Evolutionary conservation across 1,284 basidiomycete genomes (phyloP), one percentile per base, ranked within the genome.

Genomic region (Rhodotorula glutinis): DNA sequence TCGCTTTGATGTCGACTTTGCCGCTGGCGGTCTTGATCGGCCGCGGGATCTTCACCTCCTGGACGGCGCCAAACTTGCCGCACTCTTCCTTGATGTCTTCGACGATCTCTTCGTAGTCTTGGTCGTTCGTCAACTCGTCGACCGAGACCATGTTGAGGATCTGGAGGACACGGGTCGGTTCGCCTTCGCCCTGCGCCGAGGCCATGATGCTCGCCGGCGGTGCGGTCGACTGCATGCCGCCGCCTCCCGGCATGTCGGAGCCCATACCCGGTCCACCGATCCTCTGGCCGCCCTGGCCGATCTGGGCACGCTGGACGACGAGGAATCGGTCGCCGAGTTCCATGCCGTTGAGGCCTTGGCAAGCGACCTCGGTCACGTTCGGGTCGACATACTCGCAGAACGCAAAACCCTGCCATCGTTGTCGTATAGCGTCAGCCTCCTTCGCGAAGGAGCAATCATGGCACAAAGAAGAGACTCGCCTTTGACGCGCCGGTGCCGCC

Each of bases 121-220:
- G 82, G 78, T 98, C 95, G 77, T 94, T 88, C 33, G 85, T 80
- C 62, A 99, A 85, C 78, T 99, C 95, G 64, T 98, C 95, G 4
- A 91, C 80, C 0, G 91, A 91, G 71, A 99, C 93, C 96, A 98
- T 98, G 84, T 98, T 99, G 77, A 99, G 83, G 88, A 99, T 90
- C 77, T 97, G 88, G 77, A 99, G 85, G 77, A 95, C 93, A 53
- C 90, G 87, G 21, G 83, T 82, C 11, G 81, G 80, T 57, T 77
- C 74, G 17, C 74, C 77, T 9, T 88, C 86, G 53, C 88, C 84
- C 75, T n/a, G 78, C 75, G 62, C 77, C 5, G 77, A 77, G 11
- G 77, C 77, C 21, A 79, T 73, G 41, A 79, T 77, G 13, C 77
- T 60, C 5, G 67, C 63, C 11, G 53, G 46, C 29, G 53, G 56